A percentile compares a stretch with the other conserved stretches of the same genome.
Conservation (phyloP, 176 grass and related monocot genomes). For the Elaeis guineensis region DNA sequence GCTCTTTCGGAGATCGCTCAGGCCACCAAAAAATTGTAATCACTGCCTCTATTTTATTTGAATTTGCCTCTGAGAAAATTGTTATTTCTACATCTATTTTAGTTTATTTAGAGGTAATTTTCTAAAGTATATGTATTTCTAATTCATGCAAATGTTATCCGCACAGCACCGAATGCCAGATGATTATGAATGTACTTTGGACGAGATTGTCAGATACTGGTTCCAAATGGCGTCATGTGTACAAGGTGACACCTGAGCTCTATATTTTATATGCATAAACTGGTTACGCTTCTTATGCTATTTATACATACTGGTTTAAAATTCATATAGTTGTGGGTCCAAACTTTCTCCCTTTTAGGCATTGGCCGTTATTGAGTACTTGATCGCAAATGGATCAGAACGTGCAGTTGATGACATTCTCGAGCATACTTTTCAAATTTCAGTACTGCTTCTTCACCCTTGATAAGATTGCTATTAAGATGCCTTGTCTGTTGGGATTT, state of each 20-base stretch:
- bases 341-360: constrained; percentile 34
- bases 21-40: constrained; percentile 82
- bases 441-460: constrained; percentile 40
- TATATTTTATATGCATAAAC: too few species aligned
- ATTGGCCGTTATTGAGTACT: constrained; percentile 90
- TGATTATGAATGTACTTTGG: constrained; percentile 97
- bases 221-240: constrained; percentile 83
- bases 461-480: constrained; percentile 1
- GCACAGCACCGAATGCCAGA: constrained; percentile 71
- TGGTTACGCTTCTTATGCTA: too few species aligned
- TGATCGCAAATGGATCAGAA: constrained; percentile 95
- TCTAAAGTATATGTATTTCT: neutral
- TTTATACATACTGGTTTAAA: too few species aligned
- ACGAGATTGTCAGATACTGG: constrained; percentile 63
- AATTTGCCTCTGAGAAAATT: too few species aligned
- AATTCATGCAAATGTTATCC: constrained; percentile 5
- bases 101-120: too few species aligned
- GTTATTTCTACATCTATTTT: too few species aligned
- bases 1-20: constrained; percentile 63
- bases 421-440: constrained; percentile 81
- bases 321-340: neutral
- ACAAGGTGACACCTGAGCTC: constrained; percentile 34
- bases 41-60: too few species aligned
- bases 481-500: constrained; percentile 5
- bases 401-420: constrained; percentile 92